Percentiles rank a stretch among this genome's conserved stretches.
These are phyloP conservation scores for Mycena sanguinolenta DNA, from an alignment of 768 basidiomycete genomes.

Conservation along the genomic window DNA sequence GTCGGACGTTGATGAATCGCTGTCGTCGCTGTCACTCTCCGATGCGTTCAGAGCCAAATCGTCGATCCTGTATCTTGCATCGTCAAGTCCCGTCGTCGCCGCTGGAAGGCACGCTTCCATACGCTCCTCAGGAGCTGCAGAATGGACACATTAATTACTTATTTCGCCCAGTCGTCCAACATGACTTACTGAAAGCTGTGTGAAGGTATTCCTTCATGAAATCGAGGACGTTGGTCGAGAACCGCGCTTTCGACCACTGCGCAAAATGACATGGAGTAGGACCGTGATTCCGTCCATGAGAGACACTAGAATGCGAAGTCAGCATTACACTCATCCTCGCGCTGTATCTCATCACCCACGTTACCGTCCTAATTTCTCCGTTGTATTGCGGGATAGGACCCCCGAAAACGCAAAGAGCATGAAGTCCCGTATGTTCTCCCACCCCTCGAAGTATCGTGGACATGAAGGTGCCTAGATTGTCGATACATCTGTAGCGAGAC, in stretches of 20 bases:
- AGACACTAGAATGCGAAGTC: not conserved
- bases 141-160: not conserved
- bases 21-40: too few relatives aligned
- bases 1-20: too few relatives aligned
- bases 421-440: not conserved
- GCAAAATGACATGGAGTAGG: not conserved
- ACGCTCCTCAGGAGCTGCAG: not conserved
- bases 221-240: not conserved
- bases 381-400: not conserved
- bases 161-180: not conserved
- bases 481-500: conserved; percentile 8
- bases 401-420: not conserved
- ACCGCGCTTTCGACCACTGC: not conserved
- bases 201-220: conserved; percentile 1
- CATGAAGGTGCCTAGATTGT: not conserved
- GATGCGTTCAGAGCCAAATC: too few relatives aligned
- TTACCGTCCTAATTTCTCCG: conserved; percentile 3
- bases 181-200: conserved; percentile 1
- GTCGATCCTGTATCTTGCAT: not conserved
- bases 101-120: not conserved
- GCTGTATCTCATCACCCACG: not conserved
- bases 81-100: not conserved
- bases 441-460: not conserved
- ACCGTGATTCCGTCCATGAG: too few relatives aligned
- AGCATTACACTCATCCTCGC: not conserved